Evolutionary conservation across 306 rosid species (phyloP), one percentile per base, ranked within the genome.

Genomic region (Begonia masoniana): DNA sequence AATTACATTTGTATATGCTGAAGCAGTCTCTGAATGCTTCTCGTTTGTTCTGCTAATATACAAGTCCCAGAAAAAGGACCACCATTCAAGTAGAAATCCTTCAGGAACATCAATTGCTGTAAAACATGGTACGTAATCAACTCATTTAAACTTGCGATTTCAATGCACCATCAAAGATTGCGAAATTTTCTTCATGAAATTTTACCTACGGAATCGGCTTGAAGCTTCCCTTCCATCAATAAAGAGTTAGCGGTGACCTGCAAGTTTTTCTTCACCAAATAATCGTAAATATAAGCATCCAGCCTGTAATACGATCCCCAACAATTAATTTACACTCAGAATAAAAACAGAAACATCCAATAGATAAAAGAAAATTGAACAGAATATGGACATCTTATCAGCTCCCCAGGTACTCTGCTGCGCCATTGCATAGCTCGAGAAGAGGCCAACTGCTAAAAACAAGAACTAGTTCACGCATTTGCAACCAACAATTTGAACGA

Each of bases 31-130:
- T 1, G 97, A 89, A 82, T 82, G 97, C 69, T 85, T 85, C 57
- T 85, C 94, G 12, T 85, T 89, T 15, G 97, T 80, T 70, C 95
- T 80, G 0, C 94, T 83, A 56, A 82, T 89, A 58, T 85, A 82
- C 64, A 85, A 80, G 68, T 89, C 95, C 95, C 95, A 89, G 62
- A 85, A 85, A 62, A 85, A 93, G 72, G 89, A 85, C 97, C 97
- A 89, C 97, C 95, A 89, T 74, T 89, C 95, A 23, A 82, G 85
- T 58, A 89, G 95, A 65, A 85, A 89, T 45, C 97, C 97, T 19
- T 94, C 94, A 51, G 95, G 97, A 54, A 94, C 97, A 85, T 89
- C 97, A 74, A 82, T 89, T 60, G 95, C 95, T 89, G 94, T 43
- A 64, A 67, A 31, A 31, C 36, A 57, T 61, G 43, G 45, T 19